These are phyloP conservation scores for Adenanthera pavonina DNA, from an alignment of 306 rosid species.

Conservation along the genomic window DNA sequence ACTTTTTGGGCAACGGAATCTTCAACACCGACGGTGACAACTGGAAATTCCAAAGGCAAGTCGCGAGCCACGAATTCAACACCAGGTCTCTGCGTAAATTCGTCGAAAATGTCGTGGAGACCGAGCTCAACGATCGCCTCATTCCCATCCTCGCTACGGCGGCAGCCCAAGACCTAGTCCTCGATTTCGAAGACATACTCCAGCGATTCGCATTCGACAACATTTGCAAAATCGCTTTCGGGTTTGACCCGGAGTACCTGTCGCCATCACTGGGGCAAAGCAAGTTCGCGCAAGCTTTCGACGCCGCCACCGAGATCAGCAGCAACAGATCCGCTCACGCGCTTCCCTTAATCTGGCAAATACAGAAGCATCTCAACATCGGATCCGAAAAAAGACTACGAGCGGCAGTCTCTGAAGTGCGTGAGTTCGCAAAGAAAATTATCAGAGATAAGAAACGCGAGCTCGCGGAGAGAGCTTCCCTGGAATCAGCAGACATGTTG, in stretches of 20 bases:
- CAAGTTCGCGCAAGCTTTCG: constrained; percentile 42
- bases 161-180: background rate
- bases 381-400: constrained; percentile 49
- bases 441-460: constrained; percentile 43
- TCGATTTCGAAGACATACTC: constrained; percentile 67
- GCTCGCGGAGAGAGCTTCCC: constrained; percentile 26
- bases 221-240: constrained; percentile 68
- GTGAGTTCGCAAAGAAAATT: constrained; percentile 40
- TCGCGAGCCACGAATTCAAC: constrained; percentile 62
- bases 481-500: constrained; percentile 44
- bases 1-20: constrained; percentile 73
- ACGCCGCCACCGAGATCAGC: background rate
- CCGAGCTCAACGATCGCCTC: constrained; percentile 58
- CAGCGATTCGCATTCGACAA: constrained; percentile 79
- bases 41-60: constrained; percentile 76
- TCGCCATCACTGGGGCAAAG: constrained; percentile 56
- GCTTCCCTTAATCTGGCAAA: background rate
- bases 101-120: constrained; percentile 63
- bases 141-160: constrained; percentile 53
- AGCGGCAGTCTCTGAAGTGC: constrained; percentile 35
- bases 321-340: background rate
- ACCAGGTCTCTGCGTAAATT: constrained; percentile 61
- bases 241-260: constrained; percentile 68
- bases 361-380: background rate
- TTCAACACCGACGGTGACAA: constrained; percentile 56